Conservation (phyloP, 805 yeast species). For the Teunomyces stri region DNA sequence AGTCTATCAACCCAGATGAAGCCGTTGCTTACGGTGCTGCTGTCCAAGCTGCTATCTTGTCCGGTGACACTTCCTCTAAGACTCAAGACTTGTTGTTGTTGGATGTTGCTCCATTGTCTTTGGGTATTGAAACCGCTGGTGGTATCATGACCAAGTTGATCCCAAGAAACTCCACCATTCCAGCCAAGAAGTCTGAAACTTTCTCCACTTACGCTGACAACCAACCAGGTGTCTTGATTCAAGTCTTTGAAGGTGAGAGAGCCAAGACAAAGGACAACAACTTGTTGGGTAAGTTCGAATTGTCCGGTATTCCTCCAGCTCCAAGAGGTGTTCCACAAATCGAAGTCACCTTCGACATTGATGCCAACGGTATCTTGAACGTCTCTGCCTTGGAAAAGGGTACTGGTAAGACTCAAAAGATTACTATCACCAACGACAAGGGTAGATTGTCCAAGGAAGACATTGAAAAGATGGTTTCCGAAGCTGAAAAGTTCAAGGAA, state of each 20-base stretch:
- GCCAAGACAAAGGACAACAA: slow-evolving; percentile 94
- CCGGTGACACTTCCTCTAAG: slow-evolving; percentile 95
- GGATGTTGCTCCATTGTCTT: slow-evolving; percentile 96
- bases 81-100: slow-evolving; percentile 91
- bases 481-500: slow-evolving; percentile 96
- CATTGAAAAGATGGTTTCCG: slow-evolving; percentile 95
- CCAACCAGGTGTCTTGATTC: slow-evolving; percentile 98
- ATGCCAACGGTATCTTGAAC: slow-evolving; percentile 96
- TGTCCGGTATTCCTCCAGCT: slow-evolving; percentile 95
- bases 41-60: slow-evolving; percentile 93
- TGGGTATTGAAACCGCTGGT: slow-evolving; percentile 99
- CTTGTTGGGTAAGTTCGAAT: slow-evolving; percentile 94
- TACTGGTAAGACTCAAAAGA: slow-evolving; percentile 96
- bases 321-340: slow-evolving; percentile 99
- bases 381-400: slow-evolving; percentile 97
- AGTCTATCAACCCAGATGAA: slow-evolving; percentile 96
- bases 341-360: slow-evolving; percentile 95
- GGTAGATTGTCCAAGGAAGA: slow-evolving; percentile 98
- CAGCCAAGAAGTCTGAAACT: slow-evolving; percentile 95
- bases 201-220: slow-evolving; percentile 97
- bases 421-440: slow-evolving; percentile 97
- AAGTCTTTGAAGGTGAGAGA: slow-evolving; percentile 98
- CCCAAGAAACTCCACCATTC: slow-evolving; percentile 97
- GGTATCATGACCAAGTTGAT: slow-evolving; percentile 98
- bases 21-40: slow-evolving; percentile 99